Evolutionary conservation across 768 basidiomycete species (phyloP).

Genomic region (Dentipellis sp.): DNA sequence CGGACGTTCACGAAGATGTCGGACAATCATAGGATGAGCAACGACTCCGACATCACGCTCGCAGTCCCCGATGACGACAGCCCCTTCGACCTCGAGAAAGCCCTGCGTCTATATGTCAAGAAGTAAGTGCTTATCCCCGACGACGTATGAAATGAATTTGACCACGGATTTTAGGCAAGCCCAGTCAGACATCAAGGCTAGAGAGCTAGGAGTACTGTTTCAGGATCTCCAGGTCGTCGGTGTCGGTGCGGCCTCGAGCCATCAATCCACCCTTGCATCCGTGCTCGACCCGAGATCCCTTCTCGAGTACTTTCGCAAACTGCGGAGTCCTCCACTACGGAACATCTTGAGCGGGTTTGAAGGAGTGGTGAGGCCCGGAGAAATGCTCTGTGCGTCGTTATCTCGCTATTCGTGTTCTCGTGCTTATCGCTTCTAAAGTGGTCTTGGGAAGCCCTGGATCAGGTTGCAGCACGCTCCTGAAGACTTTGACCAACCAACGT

Average conservation of each 20-base stretch:
- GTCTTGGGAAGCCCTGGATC: conserved; percentile 82
- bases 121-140: conserved; percentile 12
- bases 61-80: neutral
- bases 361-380: conserved; percentile 50
- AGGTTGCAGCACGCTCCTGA: conserved; percentile 80
- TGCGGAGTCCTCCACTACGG: conserved; percentile 52
- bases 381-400: conserved; percentile 54
- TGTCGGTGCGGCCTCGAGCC: conserved; percentile 43
- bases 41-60: neutral
- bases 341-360: conserved; percentile 45
- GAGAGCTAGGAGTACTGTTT: conserved; percentile 56
- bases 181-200: conserved; percentile 37
- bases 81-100: conserved; percentile 23
- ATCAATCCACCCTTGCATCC: conserved; percentile 55
- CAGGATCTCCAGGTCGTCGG: conserved; percentile 51
- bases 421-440: conserved; percentile 30
- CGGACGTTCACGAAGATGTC: conserved; percentile 24
- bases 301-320: conserved; percentile 30
- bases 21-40: neutral
- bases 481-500: conserved; percentile 69
- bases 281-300: conserved; percentile 44
- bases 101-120: conserved; percentile 17
- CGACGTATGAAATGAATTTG: neutral
- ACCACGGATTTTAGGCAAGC: conserved; percentile 26
- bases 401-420: neutral